Conservation (phyloP, 805 yeast genomes). For the Sugiyamaella smithiae region DNA sequence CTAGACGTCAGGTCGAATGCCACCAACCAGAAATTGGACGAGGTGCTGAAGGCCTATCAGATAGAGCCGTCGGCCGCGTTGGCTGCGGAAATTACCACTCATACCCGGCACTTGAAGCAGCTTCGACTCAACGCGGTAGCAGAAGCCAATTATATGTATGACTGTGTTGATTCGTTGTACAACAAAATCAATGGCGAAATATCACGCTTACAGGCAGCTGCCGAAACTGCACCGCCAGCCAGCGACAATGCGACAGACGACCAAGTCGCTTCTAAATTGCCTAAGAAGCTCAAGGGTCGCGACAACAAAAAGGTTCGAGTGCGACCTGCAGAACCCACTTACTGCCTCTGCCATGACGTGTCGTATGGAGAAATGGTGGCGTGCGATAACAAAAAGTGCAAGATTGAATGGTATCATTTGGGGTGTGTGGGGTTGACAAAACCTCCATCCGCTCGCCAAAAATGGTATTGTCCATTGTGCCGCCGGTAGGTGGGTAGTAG, state of each 20-base stretch:
- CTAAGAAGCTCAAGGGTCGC: neutral
- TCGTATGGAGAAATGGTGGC: conserved; percentile 82
- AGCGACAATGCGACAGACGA: neutral
- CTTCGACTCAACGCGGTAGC: conserved; percentile 12
- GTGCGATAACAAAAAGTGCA: conserved; percentile 77
- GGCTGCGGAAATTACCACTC: neutral
- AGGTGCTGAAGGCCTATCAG: neutral
- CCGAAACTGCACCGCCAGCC: neutral
- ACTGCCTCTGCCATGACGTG: conserved; percentile 48
- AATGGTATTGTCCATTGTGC: conserved; percentile 72
- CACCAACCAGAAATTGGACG: neutral
- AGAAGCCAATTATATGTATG: conserved; percentile 19
- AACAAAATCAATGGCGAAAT: conserved; percentile 11
- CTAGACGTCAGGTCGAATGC: neutral
- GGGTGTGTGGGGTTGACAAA: conserved; percentile 80
- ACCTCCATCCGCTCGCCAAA: conserved; percentile 62
- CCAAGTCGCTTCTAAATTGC: neutral
- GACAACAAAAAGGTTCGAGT: neutral
- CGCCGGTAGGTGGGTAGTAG: too few relatives aligned
- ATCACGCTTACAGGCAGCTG: conserved; percentile 12
- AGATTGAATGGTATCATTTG: conserved; percentile 89
- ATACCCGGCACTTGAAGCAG: neutral
- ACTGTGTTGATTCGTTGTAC: conserved; percentile 13
- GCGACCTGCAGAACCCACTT: conserved; percentile 24
- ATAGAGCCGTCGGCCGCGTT: neutral